phyloP scores from a whole-genome alignment of 2,329 filamentous ascomycete genomes.

The Verticillium tricorpus region DNA sequence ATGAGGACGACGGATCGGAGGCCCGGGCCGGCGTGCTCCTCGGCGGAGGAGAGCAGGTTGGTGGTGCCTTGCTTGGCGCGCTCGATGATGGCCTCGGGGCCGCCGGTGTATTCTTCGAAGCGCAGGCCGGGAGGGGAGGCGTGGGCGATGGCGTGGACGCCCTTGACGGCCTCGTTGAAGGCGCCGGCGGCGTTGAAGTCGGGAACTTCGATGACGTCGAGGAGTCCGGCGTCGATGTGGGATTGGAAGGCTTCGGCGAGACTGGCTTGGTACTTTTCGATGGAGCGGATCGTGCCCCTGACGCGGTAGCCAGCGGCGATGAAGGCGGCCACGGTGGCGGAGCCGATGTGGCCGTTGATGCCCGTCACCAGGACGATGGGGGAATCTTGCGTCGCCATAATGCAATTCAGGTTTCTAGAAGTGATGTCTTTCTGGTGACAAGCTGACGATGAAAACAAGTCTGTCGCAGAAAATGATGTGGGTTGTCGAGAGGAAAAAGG shows the following conservation, averaged over 20 bases:
- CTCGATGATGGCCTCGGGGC: neutral
- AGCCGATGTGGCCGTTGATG: slow-evolving; percentile 28
- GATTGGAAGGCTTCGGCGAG: slow-evolving; percentile 8
- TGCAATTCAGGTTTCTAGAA: neutral
- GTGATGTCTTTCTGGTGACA: no score
- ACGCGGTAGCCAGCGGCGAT: slow-evolving; percentile 25
- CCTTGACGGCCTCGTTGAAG: slow-evolving; percentile 27
- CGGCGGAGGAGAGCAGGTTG: slow-evolving; percentile 3
- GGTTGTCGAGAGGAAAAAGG: neutral
- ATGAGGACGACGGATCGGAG: slow-evolving; percentile 3
- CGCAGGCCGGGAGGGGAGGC: slow-evolving; percentile 8
- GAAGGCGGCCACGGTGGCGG: slow-evolving; percentile 20
- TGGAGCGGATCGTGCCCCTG: slow-evolving; percentile 23
- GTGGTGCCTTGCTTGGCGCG: neutral
- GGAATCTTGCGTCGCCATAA: slow-evolving; percentile 1
- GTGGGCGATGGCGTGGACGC: slow-evolving; percentile 17
- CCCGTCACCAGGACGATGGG: slow-evolving; percentile 23
- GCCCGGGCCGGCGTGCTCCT: neutral
- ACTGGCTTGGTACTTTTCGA: slow-evolving; percentile 11
- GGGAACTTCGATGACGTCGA: slow-evolving; percentile 25
- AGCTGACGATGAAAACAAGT: no score
- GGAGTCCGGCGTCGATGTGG: slow-evolving; percentile 11
- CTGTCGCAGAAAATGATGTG: no score
- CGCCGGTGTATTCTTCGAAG: neutral
- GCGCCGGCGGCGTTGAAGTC: slow-evolving; percentile 25